Conservation (phyloP, 2,329 filamentous ascomycete species). For the Hymenoscyphus fraxineus region DNA sequence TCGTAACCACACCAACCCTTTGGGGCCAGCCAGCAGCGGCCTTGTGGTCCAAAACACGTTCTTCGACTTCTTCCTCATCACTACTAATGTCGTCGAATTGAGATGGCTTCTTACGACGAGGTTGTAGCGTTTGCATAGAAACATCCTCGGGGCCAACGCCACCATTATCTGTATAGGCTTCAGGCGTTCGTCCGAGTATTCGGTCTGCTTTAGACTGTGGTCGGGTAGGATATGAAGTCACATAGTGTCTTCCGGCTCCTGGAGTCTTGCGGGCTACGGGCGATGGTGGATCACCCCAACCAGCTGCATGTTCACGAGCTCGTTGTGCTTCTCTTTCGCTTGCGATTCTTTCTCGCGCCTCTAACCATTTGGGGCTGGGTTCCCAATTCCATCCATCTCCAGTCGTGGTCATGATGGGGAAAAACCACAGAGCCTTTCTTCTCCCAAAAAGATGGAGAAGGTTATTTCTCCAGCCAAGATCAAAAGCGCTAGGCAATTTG, state of each 20-base stretch:
- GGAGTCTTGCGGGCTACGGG: constrained; percentile 14
- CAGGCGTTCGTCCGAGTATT: constrained; percentile 31
- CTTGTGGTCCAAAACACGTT: constrained; percentile 24
- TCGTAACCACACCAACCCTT: constrained; percentile 31
- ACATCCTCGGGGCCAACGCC: constrained; percentile 19
- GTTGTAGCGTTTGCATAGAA: constrained; percentile 31
- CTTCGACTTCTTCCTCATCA: constrained; percentile 31
- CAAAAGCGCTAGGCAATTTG: constrained; percentile 88
- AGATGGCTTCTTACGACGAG: constrained; percentile 20
- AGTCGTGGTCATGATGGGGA: constrained; percentile 80
- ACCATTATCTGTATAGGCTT: constrained; percentile 29
- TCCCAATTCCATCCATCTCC: constrained; percentile 97
- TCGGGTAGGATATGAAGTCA: constrained; percentile 23
- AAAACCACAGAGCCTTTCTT: constrained; percentile 65
- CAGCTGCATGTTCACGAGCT: constrained; percentile 60
- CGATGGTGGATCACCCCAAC: constrained; percentile 51
- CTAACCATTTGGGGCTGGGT: constrained; percentile 72
- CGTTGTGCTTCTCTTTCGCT: constrained; percentile 56
- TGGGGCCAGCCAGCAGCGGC: constrained; percentile 30
- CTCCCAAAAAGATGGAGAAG: constrained; percentile 77
- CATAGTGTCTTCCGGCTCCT: constrained; percentile 33
- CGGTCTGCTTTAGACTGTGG: constrained; percentile 36
- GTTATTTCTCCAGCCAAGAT: constrained; percentile 80
- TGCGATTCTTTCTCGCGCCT: constrained; percentile 62
- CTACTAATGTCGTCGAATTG: constrained; percentile 29